These are phyloP conservation scores for Ogataea hybrid DNA, from an alignment of 1,139 yeast genomes.

Conservation along the genomic window DNA sequence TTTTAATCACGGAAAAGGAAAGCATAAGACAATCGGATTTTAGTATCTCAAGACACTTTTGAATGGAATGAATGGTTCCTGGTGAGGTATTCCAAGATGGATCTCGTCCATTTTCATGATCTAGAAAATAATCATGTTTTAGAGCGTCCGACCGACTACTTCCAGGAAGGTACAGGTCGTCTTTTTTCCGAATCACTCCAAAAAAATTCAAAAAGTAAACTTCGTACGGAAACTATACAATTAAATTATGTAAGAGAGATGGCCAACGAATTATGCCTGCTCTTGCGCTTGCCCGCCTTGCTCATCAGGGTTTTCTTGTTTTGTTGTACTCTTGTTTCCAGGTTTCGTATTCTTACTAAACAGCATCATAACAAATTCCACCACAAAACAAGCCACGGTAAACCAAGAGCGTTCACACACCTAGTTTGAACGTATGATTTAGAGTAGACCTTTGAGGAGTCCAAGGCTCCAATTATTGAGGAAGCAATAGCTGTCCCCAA, in stretches of 20 bases:
- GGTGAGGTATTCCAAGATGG: background rate
- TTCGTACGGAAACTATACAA: background rate
- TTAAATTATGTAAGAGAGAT: background rate
- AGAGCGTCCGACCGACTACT: background rate
- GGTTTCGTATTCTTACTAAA: background rate
- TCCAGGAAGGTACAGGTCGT: background rate
- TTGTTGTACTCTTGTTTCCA: background rate
- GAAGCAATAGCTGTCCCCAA: constrained; percentile 25
- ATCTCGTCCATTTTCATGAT: background rate
- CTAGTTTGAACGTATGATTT: background rate
- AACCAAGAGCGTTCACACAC: background rate
- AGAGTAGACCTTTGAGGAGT: constrained; percentile 10
- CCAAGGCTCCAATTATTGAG: constrained; percentile 14
- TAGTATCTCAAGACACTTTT: background rate
- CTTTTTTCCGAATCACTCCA: background rate
- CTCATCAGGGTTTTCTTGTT: background rate
- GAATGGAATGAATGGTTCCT: background rate
- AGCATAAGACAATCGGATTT: background rate
- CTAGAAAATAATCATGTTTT: background rate
- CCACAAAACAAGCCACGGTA: background rate
- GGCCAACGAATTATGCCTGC: background rate
- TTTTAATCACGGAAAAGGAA: constrained; percentile 14
- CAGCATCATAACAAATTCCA: background rate
- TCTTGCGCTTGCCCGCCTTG: background rate
- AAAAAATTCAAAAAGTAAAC: background rate